Conservation (phyloP, 306 rosid genomes). For the Casuarina equisetifolia region DNA sequence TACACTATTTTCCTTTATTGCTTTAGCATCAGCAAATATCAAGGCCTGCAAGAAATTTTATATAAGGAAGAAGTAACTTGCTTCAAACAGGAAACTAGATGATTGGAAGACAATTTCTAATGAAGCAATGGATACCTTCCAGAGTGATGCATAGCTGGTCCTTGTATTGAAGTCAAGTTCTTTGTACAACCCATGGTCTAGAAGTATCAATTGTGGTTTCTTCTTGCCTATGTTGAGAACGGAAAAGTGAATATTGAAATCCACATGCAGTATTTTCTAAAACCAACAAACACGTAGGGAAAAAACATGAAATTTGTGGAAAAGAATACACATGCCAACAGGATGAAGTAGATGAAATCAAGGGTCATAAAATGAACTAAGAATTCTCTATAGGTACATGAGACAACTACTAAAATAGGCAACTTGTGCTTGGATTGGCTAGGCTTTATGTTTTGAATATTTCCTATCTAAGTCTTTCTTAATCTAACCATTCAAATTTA, state of each 20-base stretch:
- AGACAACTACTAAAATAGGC: not conserved
- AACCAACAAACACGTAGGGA: not conserved
- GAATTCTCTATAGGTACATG: not conserved
- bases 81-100: constrained; percentile 5
- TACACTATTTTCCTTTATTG: constrained; percentile 80
- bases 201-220: constrained; percentile 86
- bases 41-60: constrained; percentile 47
- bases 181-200: constrained; percentile 94
- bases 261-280: not conserved
- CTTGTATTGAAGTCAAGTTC: constrained; percentile 79
- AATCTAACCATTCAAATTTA: not conserved
- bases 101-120: not conserved
- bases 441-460: not conserved
- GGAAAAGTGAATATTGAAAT: constrained; percentile 16
- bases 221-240: constrained; percentile 60
- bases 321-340: not conserved
- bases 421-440: not conserved
- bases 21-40: constrained; percentile 75
- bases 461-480: not conserved
- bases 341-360: not conserved
- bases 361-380: not conserved
- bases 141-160: constrained; percentile 82
- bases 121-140: constrained; percentile 58
- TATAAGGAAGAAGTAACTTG: constrained; percentile 17
- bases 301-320: not conserved